phyloP scores from a whole-genome alignment of 805 yeast genomes.

The Saccharomycopsis malanga region DNA sequence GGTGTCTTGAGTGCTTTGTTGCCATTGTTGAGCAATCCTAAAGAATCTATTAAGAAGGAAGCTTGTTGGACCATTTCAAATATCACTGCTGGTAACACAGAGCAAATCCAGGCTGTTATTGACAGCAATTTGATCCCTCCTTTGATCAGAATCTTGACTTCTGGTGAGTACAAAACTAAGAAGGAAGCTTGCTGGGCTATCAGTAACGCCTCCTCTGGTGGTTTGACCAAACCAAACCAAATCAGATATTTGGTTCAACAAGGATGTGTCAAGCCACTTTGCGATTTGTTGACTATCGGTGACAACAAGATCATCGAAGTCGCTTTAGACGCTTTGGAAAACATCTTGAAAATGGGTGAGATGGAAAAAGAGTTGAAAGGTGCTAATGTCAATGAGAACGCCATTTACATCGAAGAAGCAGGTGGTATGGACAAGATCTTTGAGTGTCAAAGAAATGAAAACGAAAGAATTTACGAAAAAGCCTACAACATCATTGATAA shows the following conservation, averaged over 20 bases:
- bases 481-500: constrained; percentile 86
- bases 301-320: constrained; percentile 92
- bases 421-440: constrained; percentile 97
- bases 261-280: constrained; percentile 95
- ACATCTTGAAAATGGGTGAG: constrained; percentile 91
- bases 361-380: constrained; percentile 75
- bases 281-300: constrained; percentile 82
- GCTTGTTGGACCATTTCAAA: constrained; percentile 99
- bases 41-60: constrained; percentile 92
- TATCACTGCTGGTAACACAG: constrained; percentile 94
- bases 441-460: constrained; percentile 85
- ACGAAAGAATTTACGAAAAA: constrained; percentile 87
- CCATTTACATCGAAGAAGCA: constrained; percentile 91
- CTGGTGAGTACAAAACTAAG: constrained; percentile 91
- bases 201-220: constrained; percentile 96
- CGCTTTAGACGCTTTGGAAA: constrained; percentile 90
- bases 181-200: constrained; percentile 99
- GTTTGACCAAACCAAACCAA: constrained; percentile 84
- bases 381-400: constrained; percentile 70
- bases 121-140: constrained; percentile 93
- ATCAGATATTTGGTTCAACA: constrained; percentile 87
- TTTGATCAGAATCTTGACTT: constrained; percentile 64
- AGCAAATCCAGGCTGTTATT: constrained; percentile 94
- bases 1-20: constrained; percentile 85
- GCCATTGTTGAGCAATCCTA: constrained; percentile 71